These are phyloP conservation scores for Tillandsia fasciculata DNA, from an alignment of 176 grass and related monocot genomes.

Conservation along the genomic window DNA sequence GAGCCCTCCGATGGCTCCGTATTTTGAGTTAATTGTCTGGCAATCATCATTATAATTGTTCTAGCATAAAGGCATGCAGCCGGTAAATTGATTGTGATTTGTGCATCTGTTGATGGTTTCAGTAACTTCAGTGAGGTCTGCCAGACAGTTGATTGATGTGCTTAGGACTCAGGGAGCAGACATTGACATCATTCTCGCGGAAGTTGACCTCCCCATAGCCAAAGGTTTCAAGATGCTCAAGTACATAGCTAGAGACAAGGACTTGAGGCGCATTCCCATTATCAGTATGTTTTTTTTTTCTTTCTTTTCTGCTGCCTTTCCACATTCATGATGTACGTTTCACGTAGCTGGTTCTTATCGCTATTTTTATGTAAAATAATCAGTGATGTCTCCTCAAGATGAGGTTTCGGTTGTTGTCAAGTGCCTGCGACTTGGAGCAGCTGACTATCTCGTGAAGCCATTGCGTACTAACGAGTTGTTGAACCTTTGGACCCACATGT, in stretches of 20 bases:
- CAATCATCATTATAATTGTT: not conserved
- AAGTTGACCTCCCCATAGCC: conserved; percentile 75
- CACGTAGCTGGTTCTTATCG: not conserved
- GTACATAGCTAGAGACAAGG: conserved; percentile 82
- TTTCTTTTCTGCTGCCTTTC: not conserved
- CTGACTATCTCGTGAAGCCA: conserved; percentile 87
- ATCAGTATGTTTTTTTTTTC: conserved; percentile 53
- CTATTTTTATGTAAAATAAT: not conserved
- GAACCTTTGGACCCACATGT: conserved; percentile 95
- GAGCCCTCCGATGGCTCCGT: not conserved
- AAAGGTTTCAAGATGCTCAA: conserved; percentile 98
- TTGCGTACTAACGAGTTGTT: conserved; percentile 81
- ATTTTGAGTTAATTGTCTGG: not conserved
- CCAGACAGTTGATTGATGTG: conserved; percentile 62
- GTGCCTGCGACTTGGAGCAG: conserved; percentile 82
- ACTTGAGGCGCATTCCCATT: conserved; percentile 75
- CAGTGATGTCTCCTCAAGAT: conserved; percentile 92
- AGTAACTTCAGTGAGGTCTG: conserved; percentile 73
- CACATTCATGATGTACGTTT: not conserved
- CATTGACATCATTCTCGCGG: conserved; percentile 87
- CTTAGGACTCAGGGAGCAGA: conserved; percentile 60
- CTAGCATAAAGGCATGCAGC: not conserved
- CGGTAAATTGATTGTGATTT: not conserved
- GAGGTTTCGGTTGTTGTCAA: conserved; percentile 92
- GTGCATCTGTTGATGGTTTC: conserved; percentile 15